phyloP scores from a whole-genome alignment of 306 rosid genomes.

The Sicyos baderoa region DNA sequence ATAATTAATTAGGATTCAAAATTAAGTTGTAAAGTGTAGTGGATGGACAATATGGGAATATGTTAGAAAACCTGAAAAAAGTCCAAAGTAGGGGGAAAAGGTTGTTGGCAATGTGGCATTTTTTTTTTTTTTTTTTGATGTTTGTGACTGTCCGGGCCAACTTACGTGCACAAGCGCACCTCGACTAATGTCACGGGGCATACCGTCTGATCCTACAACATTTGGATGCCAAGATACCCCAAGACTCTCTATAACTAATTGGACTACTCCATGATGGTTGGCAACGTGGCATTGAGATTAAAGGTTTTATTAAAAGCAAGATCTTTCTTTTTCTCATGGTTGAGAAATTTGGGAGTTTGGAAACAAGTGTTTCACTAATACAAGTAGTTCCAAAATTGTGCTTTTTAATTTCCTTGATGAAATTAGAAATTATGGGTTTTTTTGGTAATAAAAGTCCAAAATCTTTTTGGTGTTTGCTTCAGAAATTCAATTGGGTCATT shows the following conservation, averaged over 20 bases:
- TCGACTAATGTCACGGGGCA: no score
- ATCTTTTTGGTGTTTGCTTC: neutral
- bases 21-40: neutral
- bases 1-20: neutral
- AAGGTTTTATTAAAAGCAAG: neutral
- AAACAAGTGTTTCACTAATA: neutral
- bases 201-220: no score
- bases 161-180: no score
- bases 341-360: neutral
- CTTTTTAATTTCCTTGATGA: neutral
- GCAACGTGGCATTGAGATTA: neutral
- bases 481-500: conserved; percentile 5
- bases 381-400: neutral
- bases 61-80: neutral
- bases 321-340: neutral
- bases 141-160: no score
- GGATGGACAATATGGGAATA: neutral
- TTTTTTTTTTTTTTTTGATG: no score
- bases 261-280: no score
- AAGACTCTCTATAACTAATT: no score
- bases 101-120: neutral
- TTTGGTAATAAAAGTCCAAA: neutral
- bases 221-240: no score
- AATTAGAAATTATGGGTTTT: neutral
- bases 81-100: neutral